Evolutionary conservation across 495 filamentous ascomycete genomes (phyloP), one percentile per base, ranked within the genome.

Genomic region (Penicillium odoratum): DNA sequence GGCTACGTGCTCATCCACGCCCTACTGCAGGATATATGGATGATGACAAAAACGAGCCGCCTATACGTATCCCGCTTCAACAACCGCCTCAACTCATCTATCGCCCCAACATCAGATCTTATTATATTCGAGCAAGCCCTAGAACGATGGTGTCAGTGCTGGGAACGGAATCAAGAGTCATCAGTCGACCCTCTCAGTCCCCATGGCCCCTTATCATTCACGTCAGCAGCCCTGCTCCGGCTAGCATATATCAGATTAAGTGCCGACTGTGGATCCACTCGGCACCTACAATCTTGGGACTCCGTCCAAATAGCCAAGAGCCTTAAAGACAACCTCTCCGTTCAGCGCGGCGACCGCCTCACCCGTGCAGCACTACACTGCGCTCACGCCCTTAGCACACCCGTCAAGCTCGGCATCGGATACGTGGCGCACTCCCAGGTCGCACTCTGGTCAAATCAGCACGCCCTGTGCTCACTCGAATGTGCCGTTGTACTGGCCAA

Each of bases 341-440:
- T 90, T 2, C 72, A 78, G 15, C 80, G 87, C 3, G 83, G 81
- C 30, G 74, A 78, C 4, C 78, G 80, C 1, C 74, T 88, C 1
- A 84, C 81, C 7, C 70, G 83, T 3, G 86, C 85, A 0, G 81
- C 87, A 2, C 74, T 88, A 1, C 86, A 89, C 57, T 86, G 85
- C 25, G 83, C 86, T n/a, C 86, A 89, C 54, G 85, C 87, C 0
- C 71, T 90, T 47, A 84, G 83, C 38, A 85, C 85, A 47, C 79
- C 88, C 0, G 83, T 90, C 48, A 88, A 87, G 61, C 70, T 85
- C 26, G 87, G 87, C 0, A 85, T 89, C 31, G 84, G 82, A 33
- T 87, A 85, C 57, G 85, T 90, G 10, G 86, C 87, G 7, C 83
- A 82, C 59, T 88, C 84, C 2, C 87, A 89, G 59, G 85, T 84